These are phyloP conservation scores for Yarrowia alimentaria DNA, from an alignment of 805 yeast species.

Conservation along the genomic window DNA sequence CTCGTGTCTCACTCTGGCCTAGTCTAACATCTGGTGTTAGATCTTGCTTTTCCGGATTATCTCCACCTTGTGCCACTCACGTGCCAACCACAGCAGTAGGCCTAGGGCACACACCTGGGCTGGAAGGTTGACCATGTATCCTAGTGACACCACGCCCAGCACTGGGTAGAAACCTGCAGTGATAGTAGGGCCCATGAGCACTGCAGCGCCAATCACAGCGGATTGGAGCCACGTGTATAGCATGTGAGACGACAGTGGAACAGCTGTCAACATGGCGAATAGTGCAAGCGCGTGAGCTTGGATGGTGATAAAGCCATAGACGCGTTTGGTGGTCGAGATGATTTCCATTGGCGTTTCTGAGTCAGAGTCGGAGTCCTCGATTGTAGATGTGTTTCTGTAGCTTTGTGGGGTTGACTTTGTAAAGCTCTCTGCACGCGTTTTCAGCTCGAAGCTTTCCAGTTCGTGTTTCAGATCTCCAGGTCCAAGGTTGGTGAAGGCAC, in stretches of 20 bases:
- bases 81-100: background rate
- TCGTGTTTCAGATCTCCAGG: no score
- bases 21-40: no score
- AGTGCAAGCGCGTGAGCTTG: conserved; percentile 6
- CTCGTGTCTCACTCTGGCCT: no score
- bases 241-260: background rate
- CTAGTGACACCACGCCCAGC: conserved; percentile 24
- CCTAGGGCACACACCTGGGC: conserved; percentile 28
- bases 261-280: background rate
- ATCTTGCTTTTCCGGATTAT: background rate
- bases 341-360: background rate
- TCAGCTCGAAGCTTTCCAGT: no score
- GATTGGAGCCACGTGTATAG: conserved; percentile 13
- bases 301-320: background rate
- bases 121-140: conserved; percentile 29
- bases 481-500: background rate
- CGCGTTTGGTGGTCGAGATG: conserved; percentile 1
- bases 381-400: background rate
- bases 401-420: background rate
- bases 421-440: no score
- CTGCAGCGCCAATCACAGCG: conserved; percentile 14
- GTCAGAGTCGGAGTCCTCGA: conserved; percentile 1
- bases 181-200: conserved; percentile 9
- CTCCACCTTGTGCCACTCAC: conserved; percentile 8
- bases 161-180: conserved; percentile 28